A percentile compares a stretch with the other conserved stretches of the same genome.
Evolutionary conservation across 2,329 filamentous ascomycete genomes (phyloP).

Genomic region (Lasiodiplodia sp.): DNA sequence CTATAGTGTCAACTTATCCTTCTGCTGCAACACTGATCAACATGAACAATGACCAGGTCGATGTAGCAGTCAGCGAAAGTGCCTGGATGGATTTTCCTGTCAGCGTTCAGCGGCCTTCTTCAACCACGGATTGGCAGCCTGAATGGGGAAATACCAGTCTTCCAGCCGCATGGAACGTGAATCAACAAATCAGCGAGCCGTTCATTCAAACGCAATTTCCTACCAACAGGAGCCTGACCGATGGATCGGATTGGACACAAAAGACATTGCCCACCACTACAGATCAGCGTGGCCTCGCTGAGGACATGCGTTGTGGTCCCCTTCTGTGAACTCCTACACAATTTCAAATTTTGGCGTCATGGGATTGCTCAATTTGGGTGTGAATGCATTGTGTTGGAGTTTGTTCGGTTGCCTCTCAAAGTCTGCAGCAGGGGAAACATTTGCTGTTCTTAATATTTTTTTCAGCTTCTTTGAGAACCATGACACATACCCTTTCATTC

Average conservation of each 20-base stretch:
- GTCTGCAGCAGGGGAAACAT: too few relatives aligned
- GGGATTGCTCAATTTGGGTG: too few relatives aligned
- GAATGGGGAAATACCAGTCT: neutral
- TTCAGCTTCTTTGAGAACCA: too few relatives aligned
- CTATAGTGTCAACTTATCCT: too few relatives aligned
- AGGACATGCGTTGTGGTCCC: neutral
- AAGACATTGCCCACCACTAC: neutral
- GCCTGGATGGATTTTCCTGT: neutral
- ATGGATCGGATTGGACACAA: neutral
- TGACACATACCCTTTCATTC: too few relatives aligned
- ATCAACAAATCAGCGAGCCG: neutral
- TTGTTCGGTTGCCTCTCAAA: too few relatives aligned
- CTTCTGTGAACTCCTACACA: neutral
- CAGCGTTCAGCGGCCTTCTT: neutral
- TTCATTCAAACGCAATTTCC: neutral
- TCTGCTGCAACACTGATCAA: neutral
- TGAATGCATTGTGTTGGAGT: too few relatives aligned
- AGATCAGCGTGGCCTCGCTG: neutral
- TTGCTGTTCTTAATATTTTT: too few relatives aligned
- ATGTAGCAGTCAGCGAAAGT: neutral
- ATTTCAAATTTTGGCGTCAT: too few relatives aligned
- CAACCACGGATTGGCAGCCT: neutral
- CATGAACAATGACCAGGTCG: neutral
- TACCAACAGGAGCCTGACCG: neutral
- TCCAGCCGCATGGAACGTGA: neutral